Evolutionary conservation across 805 yeast species (phyloP), one percentile per base, ranked within the genome.

Genomic region (Pichia nanzhaoensis): DNA sequence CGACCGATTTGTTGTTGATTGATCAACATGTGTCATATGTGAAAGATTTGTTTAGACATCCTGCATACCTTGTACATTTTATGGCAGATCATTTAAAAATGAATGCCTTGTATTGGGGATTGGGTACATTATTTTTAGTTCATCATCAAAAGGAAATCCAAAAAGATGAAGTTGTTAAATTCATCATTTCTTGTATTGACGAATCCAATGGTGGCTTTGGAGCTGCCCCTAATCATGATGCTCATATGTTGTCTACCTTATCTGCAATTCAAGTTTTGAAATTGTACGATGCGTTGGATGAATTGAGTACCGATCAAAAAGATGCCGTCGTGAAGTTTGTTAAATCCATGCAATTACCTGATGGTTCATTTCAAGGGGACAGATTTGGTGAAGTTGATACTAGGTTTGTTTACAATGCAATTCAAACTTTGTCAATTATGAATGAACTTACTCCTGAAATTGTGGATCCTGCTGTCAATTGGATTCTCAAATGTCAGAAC

Each of bases 81-180:
- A 64, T 90, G 42, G 77, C 87, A 10, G 98, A 93, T 57, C 98
- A 93, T 61, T 69, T 93, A 41, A 73, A 97, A 28, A 64, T 93
- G 71, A 88, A 86, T 56, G 99, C 98, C 1, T 72, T 93, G 0
- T 93, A 93, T 61, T 93, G 99, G 99, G 98, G 97, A 0, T 68
- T 87, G 3, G 82, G 84, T 16, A 88, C 96, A 0, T 63, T 90
- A 28, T 75, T 75, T 41, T 63, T 83, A 1, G 59, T 91, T 63
- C 70, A 74, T 24, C 68, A 80, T 2, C 64, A 71, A 30, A 74
- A 75, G 13, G 75, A 79, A 0, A 74, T 91, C 46, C 70, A 80
- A n/a, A 68, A 71, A 43, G 65, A 70, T 1, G 85, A 82, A 6
- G 77, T 91, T 13, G 63, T 85, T 1, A 64, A 69, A n/a, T 93